Evolutionary conservation across 208 protist species (phyloP), one percentile per base, ranked within the genome.

Genomic region (Trypanosoma caninum): DNA sequence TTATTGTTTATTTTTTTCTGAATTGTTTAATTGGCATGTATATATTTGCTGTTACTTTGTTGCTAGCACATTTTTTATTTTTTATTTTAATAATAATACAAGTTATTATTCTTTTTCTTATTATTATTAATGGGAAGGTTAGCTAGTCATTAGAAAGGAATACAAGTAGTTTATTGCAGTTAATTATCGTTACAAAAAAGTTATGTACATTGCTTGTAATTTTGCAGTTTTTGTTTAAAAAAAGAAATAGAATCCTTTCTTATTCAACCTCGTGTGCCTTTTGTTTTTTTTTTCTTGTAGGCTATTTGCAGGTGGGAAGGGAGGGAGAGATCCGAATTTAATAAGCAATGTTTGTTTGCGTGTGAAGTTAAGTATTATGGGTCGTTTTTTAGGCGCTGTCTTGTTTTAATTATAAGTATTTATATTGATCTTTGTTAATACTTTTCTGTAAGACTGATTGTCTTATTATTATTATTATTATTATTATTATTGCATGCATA

Each of bases 231-330:
- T n/a, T n/a, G n/a, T n/a, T n/a, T n/a, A n/a, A n/a, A n/a, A n/a
- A n/a, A n/a, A n/a, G n/a, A n/a, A n/a, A n/a, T n/a, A n/a, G n/a
- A n/a, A n/a, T n/a, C n/a, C n/a, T n/a, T n/a, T n/a, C n/a, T n/a
- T n/a, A n/a, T n/a, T n/a, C n/a, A n/a, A n/a, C n/a, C n/a, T n/a
- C n/a, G n/a, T n/a, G 64, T 62, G 48, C 64, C 64, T 69, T 48
- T 54, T n/a, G 8, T 10, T 31, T 34, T 31, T 35, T 62, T 41
- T 50, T 51, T 56, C 53, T 18, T 40, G 38, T 69, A 44, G 51
- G 47, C 23, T n/a, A 50, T 2, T 31, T 62, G 64, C 20, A 62
- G 64, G 64, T 69, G 64, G 60, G 64, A 69, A 52, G 48, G 51
- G 20, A 45, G 50, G 64, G 64, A 63, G 22, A 69, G 64, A 69